These are phyloP conservation scores for Cercophora scortea DNA, from an alignment of 495 filamentous ascomycete genomes.

Conservation along the genomic window DNA sequence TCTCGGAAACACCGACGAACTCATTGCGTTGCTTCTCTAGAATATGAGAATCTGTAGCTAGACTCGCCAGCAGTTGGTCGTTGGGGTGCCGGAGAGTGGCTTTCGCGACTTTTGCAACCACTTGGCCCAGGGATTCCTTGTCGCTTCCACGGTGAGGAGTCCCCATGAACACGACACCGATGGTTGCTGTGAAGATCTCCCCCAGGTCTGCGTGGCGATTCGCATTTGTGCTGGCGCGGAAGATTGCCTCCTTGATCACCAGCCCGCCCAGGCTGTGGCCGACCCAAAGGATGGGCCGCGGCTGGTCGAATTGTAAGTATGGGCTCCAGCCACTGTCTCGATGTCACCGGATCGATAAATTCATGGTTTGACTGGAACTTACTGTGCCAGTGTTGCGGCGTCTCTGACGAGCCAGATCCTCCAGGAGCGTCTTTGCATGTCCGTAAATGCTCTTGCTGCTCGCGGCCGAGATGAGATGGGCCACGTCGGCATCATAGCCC, in stretches of 20 bases:
- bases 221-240: neutral
- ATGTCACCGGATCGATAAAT: neutral
- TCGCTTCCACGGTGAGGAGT: neutral
- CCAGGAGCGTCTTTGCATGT: neutral
- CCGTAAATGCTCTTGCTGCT: neutral
- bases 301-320: neutral
- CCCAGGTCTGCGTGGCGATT: neutral
- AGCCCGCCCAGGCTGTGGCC: neutral
- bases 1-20: neutral
- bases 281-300: neutral
- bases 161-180: neutral
- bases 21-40: neutral
- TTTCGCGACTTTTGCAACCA: neutral
- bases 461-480: neutral
- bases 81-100: neutral
- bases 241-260: neutral
- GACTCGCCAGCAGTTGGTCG: neutral
- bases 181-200: neutral
- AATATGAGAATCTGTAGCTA: neutral
- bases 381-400: too few species aligned
- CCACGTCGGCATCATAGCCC: neutral
- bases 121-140: neutral
- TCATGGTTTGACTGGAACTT: neutral
- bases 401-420: neutral
- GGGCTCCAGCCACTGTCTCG: neutral